Base-by-base conservation (phyloP, 306 rosid species). In the Carpinus fangiana region DNA sequence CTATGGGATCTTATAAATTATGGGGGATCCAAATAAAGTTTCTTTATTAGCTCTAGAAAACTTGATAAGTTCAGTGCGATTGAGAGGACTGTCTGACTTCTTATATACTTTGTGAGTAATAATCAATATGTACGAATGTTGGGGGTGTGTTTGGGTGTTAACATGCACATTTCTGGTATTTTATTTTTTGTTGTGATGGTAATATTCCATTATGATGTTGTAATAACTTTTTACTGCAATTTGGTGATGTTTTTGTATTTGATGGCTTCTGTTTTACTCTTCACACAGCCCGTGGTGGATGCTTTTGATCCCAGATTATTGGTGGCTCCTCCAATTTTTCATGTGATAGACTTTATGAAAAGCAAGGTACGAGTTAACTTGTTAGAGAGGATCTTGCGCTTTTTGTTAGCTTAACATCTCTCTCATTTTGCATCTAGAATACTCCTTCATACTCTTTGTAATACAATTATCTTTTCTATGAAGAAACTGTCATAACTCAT, bases 221-320 rank as follows among this genome's bases (percentile, higher is more conserved):
- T 41, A 67, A 36, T 36, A 65, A 10, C 72, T 10, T 18, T 67
- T 68, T 69, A 48, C 20, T 67, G 11, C 2, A 14, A 21, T 28
- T 38, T 69, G 66, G 12, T 12, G 31, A 62, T 72, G 72, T 76
- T 71, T 28, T 76, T 12, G 41, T 23, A 21, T 52, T 75, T 73
- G 34, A 68, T 64, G 23, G 12, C 8, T 67, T 57, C 26, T 80
- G 9, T 70, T 89, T 11, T 70, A 26, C 71, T 34, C 57, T 73
- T 85, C 56, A 18, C 74, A 73, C 87, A 92, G 99, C 99, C 99
- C 46, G 99, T 96, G 71, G 98, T 96, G 54, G 99, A 96, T 88
- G 99, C 99, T 75, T 96, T 96, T 84, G 99, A 96, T 89, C 97
- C 99, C 73, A 90, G 98, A 83, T 84, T 96, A 59, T 84, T 96